Conservation (phyloP, 352 stramenopile species). For the Proteromonas lacertae region DNA sequence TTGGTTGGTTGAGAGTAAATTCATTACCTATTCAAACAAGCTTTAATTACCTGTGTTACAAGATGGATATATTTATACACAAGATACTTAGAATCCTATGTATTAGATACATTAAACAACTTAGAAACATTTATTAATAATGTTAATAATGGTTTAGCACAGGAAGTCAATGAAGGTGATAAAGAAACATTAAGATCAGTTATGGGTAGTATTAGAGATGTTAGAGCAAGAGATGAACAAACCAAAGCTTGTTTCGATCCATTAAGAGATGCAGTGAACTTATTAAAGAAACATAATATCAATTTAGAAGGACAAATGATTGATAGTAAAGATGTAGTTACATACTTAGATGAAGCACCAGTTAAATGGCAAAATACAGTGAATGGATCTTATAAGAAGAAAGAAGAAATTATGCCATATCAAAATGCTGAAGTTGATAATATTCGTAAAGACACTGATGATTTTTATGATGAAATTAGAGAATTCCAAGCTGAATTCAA, state of each 20-base stretch:
- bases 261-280: constrained; percentile 42
- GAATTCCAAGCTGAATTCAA: constrained; percentile 28
- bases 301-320: constrained; percentile 51
- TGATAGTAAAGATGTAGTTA: constrained; percentile 55
- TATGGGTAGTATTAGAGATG: constrained; percentile 70
- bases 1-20: constrained; percentile 86
- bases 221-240: constrained; percentile 39
- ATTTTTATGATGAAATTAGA: constrained; percentile 42
- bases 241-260: constrained; percentile 53
- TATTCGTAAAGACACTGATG: constrained; percentile 24
- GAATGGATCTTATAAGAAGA: constrained; percentile 28
- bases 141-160: constrained; percentile 70
- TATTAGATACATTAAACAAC: constrained; percentile 40
- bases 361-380: constrained; percentile 35
- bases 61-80: constrained; percentile 66
- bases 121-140: constrained; percentile 81
- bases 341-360: constrained; percentile 45
- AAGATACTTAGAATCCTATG: constrained; percentile 64
- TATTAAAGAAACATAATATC: constrained; percentile 37
- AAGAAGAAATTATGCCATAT: constrained; percentile 48
- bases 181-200: constrained; percentile 34
- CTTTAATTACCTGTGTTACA: constrained; percentile 71
- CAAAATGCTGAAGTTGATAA: constrained; percentile 43
- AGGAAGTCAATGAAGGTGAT: constrained; percentile 72
- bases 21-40: constrained; percentile 75